Evolutionary conservation across 805 yeast species (phyloP).

Genomic region (Lipomyces sp.): DNA sequence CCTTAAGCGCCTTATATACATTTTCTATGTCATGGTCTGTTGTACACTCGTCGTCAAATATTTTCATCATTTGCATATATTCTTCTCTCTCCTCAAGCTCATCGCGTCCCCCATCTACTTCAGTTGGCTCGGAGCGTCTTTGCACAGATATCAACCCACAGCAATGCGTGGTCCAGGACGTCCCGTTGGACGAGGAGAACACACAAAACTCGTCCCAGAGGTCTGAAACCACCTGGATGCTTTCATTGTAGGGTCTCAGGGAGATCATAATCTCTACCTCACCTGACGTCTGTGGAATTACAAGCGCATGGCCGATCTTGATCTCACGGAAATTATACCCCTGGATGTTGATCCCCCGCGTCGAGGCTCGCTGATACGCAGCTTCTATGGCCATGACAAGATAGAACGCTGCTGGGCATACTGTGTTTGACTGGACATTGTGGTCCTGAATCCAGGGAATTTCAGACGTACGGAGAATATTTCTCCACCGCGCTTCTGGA

Average conservation of each 20-base stretch:
- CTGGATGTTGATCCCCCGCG: not conserved
- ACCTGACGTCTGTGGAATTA: not conserved
- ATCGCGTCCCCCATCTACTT: not conserved
- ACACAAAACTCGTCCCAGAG: slow-evolving; percentile 1
- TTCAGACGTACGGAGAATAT: not conserved
- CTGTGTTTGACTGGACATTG: not conserved
- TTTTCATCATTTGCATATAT: not conserved
- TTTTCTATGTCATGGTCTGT: not conserved
- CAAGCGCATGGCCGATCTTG: not conserved
- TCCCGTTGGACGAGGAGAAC: not conserved
- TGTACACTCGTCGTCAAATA: not conserved
- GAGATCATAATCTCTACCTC: not conserved
- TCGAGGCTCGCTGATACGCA: not conserved
- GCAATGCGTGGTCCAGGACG: not conserved
- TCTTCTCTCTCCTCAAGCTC: not conserved
- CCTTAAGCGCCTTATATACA: not conserved
- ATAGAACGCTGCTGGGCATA: not conserved
- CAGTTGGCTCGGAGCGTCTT: not conserved
- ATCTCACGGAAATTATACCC: not conserved
- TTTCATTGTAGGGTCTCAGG: not conserved
- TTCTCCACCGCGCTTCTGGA: not conserved
- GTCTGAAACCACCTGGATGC: slow-evolving; percentile 1
- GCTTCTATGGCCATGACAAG: not conserved
- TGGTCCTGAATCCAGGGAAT: not conserved
- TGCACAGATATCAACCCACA: not conserved